Evolutionary conservation across 2,329 filamentous ascomycete genomes (phyloP), one percentile per base, ranked within the genome.

Genomic region (Hansfordia pulvinata): DNA sequence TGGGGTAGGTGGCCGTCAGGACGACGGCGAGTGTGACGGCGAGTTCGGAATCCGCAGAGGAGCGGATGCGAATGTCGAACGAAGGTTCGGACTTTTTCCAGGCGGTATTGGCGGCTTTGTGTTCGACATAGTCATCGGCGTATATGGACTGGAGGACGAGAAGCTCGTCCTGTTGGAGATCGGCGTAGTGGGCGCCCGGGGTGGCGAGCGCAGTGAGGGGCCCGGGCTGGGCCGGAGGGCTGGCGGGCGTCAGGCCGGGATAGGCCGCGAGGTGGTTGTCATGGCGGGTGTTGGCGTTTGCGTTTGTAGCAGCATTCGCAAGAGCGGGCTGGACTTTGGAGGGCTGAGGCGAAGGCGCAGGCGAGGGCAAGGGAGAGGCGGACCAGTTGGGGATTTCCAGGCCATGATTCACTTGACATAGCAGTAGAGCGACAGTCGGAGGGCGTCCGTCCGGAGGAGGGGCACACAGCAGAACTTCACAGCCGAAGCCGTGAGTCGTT

Each of bases 51-150:
- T 90, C 78, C 0, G 73, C 76, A 4, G 73, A 73, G 8, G 83
- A 69, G 42, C 72, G 83, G 35, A 96, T 64, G 27, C 67, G 71
- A 27, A 96, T 74, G 38, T 82, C 82, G 49, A 96, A 92, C 0
- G 73, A 68, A 10, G 83, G 78, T 44, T 93, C 81, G 4, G 78
- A 74, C 69, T 83, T 85, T 70, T 92, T 85, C 88, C 88, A 96
- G 20, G 85, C 86, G 39, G 71, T 66, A 33, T 74, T 70, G 32
- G 69, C 69, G 26, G 69, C 68, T 43, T 77, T 70, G 41, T 84
- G 69, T 47, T 78, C 73, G 40, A 78, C 64, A 45, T 84, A 94
- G 46, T 94, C 86, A 32, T 93, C 83, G 38, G 76, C 78, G 46
- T 90, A 96, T 26, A 96, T 92, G 21, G 88, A 81, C 42, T 79